Conservation (phyloP, 2,329 filamentous ascomycete genomes). For the Penicillium oxalicum region DNA sequence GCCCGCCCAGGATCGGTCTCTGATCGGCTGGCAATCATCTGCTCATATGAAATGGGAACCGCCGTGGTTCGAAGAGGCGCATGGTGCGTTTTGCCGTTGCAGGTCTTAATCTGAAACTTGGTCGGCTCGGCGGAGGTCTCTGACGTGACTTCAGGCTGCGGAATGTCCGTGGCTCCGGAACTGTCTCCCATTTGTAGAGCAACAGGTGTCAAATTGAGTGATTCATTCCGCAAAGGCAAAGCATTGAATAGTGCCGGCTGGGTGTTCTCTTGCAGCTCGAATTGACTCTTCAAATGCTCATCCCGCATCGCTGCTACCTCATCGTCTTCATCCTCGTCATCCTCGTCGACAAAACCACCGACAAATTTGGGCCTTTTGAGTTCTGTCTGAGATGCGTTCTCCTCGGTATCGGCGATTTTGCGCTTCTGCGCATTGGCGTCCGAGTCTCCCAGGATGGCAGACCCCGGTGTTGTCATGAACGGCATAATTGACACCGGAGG, state of each 20-base stretch:
- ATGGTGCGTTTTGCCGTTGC: conserved; percentile 44
- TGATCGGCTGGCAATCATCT: conserved; percentile 50
- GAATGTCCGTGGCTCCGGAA: background rate
- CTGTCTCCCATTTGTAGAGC: conserved; percentile 1
- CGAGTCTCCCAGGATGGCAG: conserved; percentile 33
- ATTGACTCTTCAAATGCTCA: conserved; percentile 26
- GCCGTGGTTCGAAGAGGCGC: conserved; percentile 36
- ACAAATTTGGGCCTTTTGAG: conserved; percentile 38
- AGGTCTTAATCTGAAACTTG: conserved; percentile 40
- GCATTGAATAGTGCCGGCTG: conserved; percentile 14
- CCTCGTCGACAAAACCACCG: conserved; percentile 40
- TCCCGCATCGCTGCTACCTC: conserved; percentile 25
- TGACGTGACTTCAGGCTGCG: conserved; percentile 7
- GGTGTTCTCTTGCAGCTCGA: conserved; percentile 24
- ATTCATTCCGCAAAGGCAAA: conserved; percentile 10
- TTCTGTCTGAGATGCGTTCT: conserved; percentile 22
- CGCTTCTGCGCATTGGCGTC: conserved; percentile 35
- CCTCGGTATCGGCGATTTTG: conserved; percentile 28
- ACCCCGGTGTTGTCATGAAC: conserved; percentile 38
- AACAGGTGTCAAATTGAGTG: conserved; percentile 1
- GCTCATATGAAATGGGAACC: conserved; percentile 45
- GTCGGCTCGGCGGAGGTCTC: conserved; percentile 11
- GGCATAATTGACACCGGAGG: conserved; percentile 34
- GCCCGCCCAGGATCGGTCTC: conserved; percentile 48
- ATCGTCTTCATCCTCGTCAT: conserved; percentile 34